Conservation (phyloP, 2,329 filamentous ascomycete species). For the Zymoseptoria pseudotritici region DNA sequence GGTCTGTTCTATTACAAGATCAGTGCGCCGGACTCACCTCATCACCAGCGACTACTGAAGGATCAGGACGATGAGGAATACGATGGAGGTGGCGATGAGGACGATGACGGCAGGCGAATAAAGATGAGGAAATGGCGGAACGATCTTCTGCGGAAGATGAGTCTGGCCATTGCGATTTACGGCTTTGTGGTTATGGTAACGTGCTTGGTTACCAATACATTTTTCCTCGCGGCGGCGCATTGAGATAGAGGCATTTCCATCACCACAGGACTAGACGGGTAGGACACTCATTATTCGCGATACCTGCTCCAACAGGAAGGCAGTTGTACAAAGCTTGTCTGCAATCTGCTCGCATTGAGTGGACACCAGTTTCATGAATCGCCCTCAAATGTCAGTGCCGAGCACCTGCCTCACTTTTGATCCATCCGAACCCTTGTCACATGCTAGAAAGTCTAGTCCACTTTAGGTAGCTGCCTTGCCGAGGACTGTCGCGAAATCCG, state of each 20-base stretch:
- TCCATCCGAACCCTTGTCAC: too few relatives aligned
- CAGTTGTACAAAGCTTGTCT: too few relatives aligned
- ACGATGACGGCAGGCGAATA: slow-evolving; percentile 43
- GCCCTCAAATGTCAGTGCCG: too few relatives aligned
- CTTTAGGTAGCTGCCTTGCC: too few relatives aligned
- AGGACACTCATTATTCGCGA: neutral
- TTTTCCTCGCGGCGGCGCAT: slow-evolving; percentile 48
- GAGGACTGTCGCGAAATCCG: neutral
- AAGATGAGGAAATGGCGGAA: slow-evolving; percentile 50
- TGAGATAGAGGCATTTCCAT: slow-evolving; percentile 1
- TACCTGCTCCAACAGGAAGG: too few relatives aligned
- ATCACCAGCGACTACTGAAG: slow-evolving; percentile 81
- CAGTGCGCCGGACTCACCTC: slow-evolving; percentile 74
- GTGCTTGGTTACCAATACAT: slow-evolving; percentile 77
- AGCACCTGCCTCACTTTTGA: too few relatives aligned
- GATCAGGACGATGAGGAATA: slow-evolving; percentile 81
- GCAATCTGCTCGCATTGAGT: too few relatives aligned
- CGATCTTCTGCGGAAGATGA: slow-evolving; percentile 59
- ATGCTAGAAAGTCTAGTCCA: too few relatives aligned
- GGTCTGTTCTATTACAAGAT: slow-evolving; percentile 99
- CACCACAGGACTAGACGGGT: neutral
- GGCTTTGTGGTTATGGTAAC: slow-evolving; percentile 82
- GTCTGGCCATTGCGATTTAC: slow-evolving; percentile 72
- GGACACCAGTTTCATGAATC: too few relatives aligned
- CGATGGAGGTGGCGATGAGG: slow-evolving; percentile 47